Percentiles rank a stretch among this genome's conserved stretches.
Conservation (phyloP, 345 rosid species). For the Erodium maritimum region DNA sequence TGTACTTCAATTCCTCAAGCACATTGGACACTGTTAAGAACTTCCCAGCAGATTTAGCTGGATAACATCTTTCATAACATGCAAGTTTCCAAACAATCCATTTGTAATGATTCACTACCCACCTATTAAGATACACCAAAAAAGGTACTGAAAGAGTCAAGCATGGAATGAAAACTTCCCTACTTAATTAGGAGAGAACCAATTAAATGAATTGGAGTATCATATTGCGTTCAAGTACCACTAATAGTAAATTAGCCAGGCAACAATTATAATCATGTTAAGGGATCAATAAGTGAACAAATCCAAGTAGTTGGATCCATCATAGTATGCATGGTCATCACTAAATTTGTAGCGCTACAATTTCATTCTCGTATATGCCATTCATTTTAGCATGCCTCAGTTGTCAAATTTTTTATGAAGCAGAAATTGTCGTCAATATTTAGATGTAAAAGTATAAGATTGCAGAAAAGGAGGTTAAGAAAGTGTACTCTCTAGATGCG, state of each 20-base stretch:
- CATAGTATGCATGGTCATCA: neutral
- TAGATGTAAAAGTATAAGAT: neutral
- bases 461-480: neutral
- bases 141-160: neutral
- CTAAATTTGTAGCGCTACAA: neutral
- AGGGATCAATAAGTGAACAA: neutral
- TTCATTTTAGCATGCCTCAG: neutral
- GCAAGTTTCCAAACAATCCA: slow-evolving; percentile 96
- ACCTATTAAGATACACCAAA: slow-evolving; percentile 31
- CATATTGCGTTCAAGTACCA: neutral
- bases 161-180: neutral
- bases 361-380: neutral
- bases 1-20: slow-evolving; percentile 86
- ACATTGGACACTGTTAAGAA: slow-evolving; percentile 69
- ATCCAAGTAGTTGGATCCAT: neutral
- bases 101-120: slow-evolving; percentile 82
- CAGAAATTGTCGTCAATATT: neutral
- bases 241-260: slow-evolving; percentile 1
- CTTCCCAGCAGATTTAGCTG: slow-evolving; percentile 38
- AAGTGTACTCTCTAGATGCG: slow-evolving; percentile 52
- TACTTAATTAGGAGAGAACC: neutral
- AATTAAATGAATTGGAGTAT: neutral
- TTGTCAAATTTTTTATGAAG: neutral
- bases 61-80: slow-evolving; percentile 58
- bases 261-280: neutral